phyloP scores from a whole-genome alignment of 768 basidiomycete species.

The Pilatotrama ljubarskyi region DNA sequence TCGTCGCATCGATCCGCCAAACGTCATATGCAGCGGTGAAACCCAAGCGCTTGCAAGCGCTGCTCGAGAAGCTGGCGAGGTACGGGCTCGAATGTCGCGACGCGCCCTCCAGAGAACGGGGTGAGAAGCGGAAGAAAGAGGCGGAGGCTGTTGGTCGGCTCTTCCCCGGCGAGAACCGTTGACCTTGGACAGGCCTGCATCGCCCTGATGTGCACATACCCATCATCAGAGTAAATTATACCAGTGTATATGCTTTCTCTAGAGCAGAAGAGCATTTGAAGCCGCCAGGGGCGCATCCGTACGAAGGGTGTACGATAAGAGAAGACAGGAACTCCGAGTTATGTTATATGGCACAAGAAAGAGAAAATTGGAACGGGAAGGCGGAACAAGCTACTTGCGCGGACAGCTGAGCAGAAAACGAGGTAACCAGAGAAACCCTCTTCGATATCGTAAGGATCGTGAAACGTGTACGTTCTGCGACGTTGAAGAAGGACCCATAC shows the following conservation, averaged over 20 bases:
- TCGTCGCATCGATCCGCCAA: slow-evolving; percentile 69
- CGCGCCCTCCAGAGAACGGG: slow-evolving; percentile 56
- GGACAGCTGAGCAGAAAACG: slow-evolving; percentile 21
- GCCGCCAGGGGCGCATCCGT: slow-evolving; percentile 23
- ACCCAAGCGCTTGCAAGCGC: slow-evolving; percentile 66
- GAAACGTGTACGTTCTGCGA: slow-evolving; percentile 42
- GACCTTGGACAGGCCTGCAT: neutral
- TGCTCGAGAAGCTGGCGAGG: slow-evolving; percentile 78
- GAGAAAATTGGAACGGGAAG: slow-evolving; percentile 6
- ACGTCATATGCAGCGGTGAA: slow-evolving; percentile 65
- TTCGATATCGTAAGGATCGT: slow-evolving; percentile 50
- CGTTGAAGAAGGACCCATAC: slow-evolving; percentile 45
- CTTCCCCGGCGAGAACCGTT: slow-evolving; percentile 61
- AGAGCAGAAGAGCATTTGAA: slow-evolving; percentile 27
- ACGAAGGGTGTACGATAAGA: slow-evolving; percentile 20
- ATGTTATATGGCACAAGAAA: slow-evolving; percentile 29
- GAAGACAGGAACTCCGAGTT: slow-evolving; percentile 24
- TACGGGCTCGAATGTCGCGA: slow-evolving; percentile 67
- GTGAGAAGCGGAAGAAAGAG: slow-evolving; percentile 73
- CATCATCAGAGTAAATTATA: slow-evolving; percentile 21
- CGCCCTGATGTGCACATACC: slow-evolving; percentile 10
- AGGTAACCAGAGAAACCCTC: slow-evolving; percentile 23
- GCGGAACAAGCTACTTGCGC: slow-evolving; percentile 15
- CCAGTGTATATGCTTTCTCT: slow-evolving; percentile 29
- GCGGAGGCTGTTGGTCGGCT: slow-evolving; percentile 75